Conservation (phyloP, 495 filamentous ascomycete genomes). For the Parathielavia appendiculata region DNA sequence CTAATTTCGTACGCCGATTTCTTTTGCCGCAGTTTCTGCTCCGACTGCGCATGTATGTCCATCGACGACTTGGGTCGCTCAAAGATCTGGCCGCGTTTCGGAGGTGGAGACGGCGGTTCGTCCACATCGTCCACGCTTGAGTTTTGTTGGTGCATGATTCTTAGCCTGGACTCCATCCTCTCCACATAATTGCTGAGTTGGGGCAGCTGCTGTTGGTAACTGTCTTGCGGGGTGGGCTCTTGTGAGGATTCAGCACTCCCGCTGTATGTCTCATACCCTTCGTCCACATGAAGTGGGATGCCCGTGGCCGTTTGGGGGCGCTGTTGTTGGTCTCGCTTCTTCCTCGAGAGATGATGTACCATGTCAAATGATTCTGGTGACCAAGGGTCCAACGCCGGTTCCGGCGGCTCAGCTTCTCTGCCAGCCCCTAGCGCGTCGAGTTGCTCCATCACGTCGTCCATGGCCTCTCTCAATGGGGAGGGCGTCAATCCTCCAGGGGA, state of each 20-base stretch:
- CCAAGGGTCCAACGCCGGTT: slow-evolving; percentile 70
- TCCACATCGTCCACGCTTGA: slow-evolving; percentile 40
- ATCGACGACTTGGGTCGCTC: slow-evolving; percentile 50
- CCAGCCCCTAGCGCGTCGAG: slow-evolving; percentile 79
- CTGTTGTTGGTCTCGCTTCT: slow-evolving; percentile 31
- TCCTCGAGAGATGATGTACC: slow-evolving; percentile 41
- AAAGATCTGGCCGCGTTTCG: slow-evolving; percentile 46
- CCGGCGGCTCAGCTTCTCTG: slow-evolving; percentile 47
- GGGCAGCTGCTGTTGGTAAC: slow-evolving; percentile 51
- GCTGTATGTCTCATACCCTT: slow-evolving; percentile 50
- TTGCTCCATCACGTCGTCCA: slow-evolving; percentile 98
- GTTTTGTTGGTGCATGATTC: slow-evolving; percentile 63
- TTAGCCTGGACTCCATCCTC: slow-evolving; percentile 77
- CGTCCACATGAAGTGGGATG: slow-evolving; percentile 51
- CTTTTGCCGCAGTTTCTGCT: slow-evolving; percentile 48
- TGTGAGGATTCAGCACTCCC: slow-evolving; percentile 44
- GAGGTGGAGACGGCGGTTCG: slow-evolving; percentile 58
- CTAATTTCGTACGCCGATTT: slow-evolving; percentile 84
- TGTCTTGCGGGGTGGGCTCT: slow-evolving; percentile 32
- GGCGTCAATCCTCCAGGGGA: slow-evolving; percentile 75
- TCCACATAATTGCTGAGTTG: slow-evolving; percentile 80
- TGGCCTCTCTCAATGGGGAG: slow-evolving; percentile 84
- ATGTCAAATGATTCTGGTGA: slow-evolving; percentile 82
- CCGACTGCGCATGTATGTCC: slow-evolving; percentile 29
- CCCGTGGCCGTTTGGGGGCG: slow-evolving; percentile 72